Conservation (phyloP, 345 rosid species). For the Brassica nigra region DNA sequence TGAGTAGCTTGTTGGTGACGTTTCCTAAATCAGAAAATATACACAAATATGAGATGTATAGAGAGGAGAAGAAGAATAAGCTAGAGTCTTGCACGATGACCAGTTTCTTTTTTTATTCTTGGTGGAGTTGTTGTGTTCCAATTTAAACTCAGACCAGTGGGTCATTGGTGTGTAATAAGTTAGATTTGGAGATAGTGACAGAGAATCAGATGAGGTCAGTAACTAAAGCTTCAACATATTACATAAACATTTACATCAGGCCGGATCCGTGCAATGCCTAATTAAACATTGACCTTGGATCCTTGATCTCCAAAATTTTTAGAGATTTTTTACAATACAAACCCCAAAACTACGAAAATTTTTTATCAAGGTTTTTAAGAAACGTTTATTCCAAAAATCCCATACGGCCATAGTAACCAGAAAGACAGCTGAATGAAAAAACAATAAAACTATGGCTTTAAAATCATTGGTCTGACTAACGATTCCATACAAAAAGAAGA, state of each 20-base stretch:
- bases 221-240: background rate
- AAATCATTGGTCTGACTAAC: constrained; percentile 34
- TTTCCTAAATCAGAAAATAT: constrained; percentile 35
- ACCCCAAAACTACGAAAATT: background rate
- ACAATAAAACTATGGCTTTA: constrained; percentile 20
- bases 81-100: constrained; percentile 21
- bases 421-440: background rate
- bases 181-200: background rate
- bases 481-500: constrained; percentile 13
- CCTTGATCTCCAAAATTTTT: background rate
- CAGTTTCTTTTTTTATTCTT: background rate
- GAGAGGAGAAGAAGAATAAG: background rate
- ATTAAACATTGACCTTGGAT: background rate
- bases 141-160: constrained; percentile 4
- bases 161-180: constrained; percentile 1
- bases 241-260: too few relatives aligned
- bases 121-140: constrained; percentile 14
- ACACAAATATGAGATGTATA: constrained; percentile 19
- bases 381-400: background rate
- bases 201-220: background rate
- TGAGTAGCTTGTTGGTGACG: constrained; percentile 22
- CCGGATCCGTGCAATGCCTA: too few relatives aligned
- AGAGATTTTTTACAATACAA: background rate
- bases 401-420: background rate
- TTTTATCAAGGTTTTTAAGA: background rate